Evolutionary conservation across 2,329 filamentous ascomycete species (phyloP).

Genomic region (Talaromyces islandicus): DNA sequence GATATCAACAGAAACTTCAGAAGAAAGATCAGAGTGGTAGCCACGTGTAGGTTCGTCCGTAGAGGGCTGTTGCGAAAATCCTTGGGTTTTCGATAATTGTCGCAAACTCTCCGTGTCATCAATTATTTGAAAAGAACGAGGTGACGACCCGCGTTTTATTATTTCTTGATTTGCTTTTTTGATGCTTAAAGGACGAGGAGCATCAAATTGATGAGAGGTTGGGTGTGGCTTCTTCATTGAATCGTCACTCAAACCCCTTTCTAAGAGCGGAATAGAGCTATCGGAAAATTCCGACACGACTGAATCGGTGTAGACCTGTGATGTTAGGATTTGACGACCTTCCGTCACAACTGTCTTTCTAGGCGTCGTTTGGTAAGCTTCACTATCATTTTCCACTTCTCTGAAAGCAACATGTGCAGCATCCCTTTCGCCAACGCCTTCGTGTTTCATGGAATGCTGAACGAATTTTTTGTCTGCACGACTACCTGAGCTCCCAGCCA

Average conservation of each 20-base stretch:
- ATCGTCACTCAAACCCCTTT: slow-evolving; percentile 52
- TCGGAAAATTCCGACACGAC: slow-evolving; percentile 66
- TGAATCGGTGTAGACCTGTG: slow-evolving; percentile 35
- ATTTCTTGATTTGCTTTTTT: slow-evolving; percentile 21
- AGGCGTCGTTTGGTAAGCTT: neutral
- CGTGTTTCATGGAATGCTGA: neutral
- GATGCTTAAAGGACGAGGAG: slow-evolving; percentile 21
- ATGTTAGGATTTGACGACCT: slow-evolving; percentile 21
- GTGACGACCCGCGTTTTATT: slow-evolving; percentile 33
- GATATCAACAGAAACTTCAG: slow-evolving; percentile 47
- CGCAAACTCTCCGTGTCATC: slow-evolving; percentile 48
- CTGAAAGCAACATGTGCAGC: neutral
- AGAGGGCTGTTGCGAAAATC: neutral
- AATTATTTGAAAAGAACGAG: slow-evolving; percentile 47
- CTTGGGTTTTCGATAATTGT: slow-evolving; percentile 29
- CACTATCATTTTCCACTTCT: neutral
- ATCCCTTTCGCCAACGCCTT: neutral
- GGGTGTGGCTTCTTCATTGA: slow-evolving; percentile 43
- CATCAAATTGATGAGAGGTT: slow-evolving; percentile 13
- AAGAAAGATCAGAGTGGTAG: slow-evolving; percentile 49
- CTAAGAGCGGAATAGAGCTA: slow-evolving; percentile 69
- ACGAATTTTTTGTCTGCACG: neutral
- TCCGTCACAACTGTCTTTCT: neutral
- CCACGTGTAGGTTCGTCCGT: slow-evolving; percentile 25
- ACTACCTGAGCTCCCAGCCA: slow-evolving; percentile 5